Conservation (phyloP, 1,284 basidiomycete species). For the Tylopilus sp. region DNA sequence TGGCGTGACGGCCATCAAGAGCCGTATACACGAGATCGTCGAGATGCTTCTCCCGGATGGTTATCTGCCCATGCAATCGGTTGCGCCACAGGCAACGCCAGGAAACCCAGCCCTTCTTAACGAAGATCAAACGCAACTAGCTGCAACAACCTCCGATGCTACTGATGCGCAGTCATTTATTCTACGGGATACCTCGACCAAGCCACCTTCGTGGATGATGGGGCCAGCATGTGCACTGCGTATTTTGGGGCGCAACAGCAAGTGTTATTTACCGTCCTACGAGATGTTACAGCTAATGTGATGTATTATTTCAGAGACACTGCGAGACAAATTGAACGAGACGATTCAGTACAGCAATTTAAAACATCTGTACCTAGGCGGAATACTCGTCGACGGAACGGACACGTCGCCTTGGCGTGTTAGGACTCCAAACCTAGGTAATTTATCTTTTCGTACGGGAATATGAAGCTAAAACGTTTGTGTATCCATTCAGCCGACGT, state of each 20-base stretch:
- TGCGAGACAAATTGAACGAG: constrained; percentile 1
- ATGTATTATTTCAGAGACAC: constrained; percentile 8
- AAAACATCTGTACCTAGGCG: constrained; percentile 21
- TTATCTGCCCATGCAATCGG: constrained; percentile 3
- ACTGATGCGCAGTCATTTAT: not conserved
- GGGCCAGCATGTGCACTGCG: constrained; percentile 26
- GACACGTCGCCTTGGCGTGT: constrained; percentile 19
- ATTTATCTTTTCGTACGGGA: not conserved
- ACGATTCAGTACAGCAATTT: constrained; percentile 16
- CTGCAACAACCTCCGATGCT: not conserved
- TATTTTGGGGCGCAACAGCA: constrained; percentile 15
- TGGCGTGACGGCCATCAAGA: constrained; percentile 14
- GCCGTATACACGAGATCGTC: constrained; percentile 13
- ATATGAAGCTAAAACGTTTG: not conserved
- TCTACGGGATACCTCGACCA: not conserved
- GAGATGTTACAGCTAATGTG: not conserved
- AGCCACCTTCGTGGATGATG: constrained; percentile 23
- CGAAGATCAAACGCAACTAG: not conserved
- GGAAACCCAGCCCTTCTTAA: not conserved
- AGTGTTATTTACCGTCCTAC: not conserved
- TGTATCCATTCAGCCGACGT: constrained; percentile 18
- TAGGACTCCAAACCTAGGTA: constrained; percentile 23
- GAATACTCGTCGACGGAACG: constrained; percentile 15
- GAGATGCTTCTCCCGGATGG: constrained; percentile 19
- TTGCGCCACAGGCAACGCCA: too few species aligned